Evolutionary conservation across 164 flowering plant species (phyloP).

Genomic region (Houttuynia cordata): DNA sequence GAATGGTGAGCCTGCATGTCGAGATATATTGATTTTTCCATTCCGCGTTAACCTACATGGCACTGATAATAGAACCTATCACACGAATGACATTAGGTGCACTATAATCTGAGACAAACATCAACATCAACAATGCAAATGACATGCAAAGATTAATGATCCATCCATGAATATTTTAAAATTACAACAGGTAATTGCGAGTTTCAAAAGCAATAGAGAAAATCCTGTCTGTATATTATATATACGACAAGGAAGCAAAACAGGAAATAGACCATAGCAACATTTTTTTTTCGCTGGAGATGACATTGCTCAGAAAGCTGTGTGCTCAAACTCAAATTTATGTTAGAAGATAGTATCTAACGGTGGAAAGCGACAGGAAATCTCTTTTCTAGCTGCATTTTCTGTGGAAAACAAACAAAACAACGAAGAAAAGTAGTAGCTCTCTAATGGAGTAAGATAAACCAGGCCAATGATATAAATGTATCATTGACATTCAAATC

Average conservation of each 20-base stretch:
- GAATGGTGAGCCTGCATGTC: constrained; percentile 46
- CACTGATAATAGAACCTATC: constrained; percentile 6
- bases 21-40: constrained; percentile 33
- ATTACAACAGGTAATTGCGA: no score
- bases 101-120: background rate
- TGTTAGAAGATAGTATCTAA: no score
- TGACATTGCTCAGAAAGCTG: no score
- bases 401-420: background rate
- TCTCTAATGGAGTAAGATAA: no score
- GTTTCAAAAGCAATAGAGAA: no score
- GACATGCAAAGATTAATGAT: background rate
- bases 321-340: background rate
- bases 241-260: no score
- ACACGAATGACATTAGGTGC: background rate
- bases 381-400: background rate
- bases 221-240: no score
- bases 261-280: no score
- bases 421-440: background rate
- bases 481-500: no score
- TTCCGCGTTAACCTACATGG: constrained; percentile 31
- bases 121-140: background rate
- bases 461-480: no score
- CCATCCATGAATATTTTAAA: background rate
- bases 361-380: background rate
- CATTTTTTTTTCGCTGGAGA: no score